Conservation (phyloP, 768 basidiomycete species). For the Russula ochroleuca region DNA sequence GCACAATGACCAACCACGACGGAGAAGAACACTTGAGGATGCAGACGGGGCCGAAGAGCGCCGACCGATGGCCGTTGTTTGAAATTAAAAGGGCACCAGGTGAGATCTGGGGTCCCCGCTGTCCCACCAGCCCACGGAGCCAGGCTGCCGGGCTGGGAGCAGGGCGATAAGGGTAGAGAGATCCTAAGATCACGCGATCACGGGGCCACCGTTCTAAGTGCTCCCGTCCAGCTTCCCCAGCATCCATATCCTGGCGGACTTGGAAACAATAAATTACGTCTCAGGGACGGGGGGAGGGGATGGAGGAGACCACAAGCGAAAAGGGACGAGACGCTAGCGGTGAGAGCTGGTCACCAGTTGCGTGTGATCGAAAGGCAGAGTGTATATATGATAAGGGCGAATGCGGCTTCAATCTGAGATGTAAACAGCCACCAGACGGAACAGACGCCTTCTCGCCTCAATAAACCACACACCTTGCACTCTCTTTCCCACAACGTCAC, state of each 20-base stretch:
- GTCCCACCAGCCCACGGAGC: conserved; percentile 8
- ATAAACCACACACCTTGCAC: conserved; percentile 5
- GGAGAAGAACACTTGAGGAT: too few species aligned
- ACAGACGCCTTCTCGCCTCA: neutral
- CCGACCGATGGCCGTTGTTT: conserved; percentile 2
- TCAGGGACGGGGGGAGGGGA: conserved; percentile 13
- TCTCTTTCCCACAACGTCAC: conserved; percentile 17
- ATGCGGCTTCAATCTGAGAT: conserved; percentile 24
- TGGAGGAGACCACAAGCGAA: conserved; percentile 1
- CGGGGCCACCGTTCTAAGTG: conserved; percentile 17
- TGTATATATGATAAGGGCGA: conserved; percentile 16
- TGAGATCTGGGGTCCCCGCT: conserved; percentile 20
- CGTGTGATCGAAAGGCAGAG: conserved; percentile 6
- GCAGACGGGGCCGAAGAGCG: conserved; percentile 5
- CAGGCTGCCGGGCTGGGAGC: conserved; percentile 6
- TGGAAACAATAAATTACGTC: conserved; percentile 18
- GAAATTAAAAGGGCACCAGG: neutral
- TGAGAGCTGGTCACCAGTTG: conserved; percentile 16
- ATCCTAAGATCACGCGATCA: conserved; percentile 23
- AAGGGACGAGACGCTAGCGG: conserved; percentile 13
- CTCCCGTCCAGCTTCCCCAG: conserved; percentile 7
- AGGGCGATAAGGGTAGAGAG: conserved; percentile 22
- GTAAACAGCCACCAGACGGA: neutral
- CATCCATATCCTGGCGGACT: conserved; percentile 5
- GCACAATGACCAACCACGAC: neutral